Base-by-base conservation (phyloP, 192 early-diverging fungal species). In the Gamsiella multidivaricata region DNA sequence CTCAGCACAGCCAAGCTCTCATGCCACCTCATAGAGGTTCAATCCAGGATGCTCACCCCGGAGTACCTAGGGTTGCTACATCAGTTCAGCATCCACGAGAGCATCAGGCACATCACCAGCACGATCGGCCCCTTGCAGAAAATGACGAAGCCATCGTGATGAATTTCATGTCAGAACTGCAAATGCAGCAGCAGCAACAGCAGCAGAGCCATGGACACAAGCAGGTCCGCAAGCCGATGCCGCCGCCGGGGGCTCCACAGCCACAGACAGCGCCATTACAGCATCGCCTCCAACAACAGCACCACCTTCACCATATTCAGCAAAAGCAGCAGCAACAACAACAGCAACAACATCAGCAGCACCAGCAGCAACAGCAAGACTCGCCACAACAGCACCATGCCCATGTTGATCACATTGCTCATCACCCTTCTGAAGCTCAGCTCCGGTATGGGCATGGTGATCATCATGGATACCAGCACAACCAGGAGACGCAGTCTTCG, bases 121-220 rank as follows among this genome's bases (percentile, higher is more conserved):
- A 50, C 29, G 62, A 75, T 3, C 62, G 43, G 32, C 52, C 60
- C 2, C 53, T 45, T 4, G 22, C 59, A 14, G 65, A 69, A 10
- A 78, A 78, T 28, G 74, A 78, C 54, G 74, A 69, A 22, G 66
- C 51, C 7, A 6, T 52, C 1, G 65, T 78, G 1, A 64, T 78
- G 60, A 78, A 69, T 28, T 78, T 78, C 32, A 69, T 78, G 74
- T 76, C 65, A 5, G 65, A 68, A 15, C 49, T 68, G 23, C 74
- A 78, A 45, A 59, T 62, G 51, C 46, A 49, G 34, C 68, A 61
- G 36, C 66, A 67, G 11, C 63, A 54, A 11, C 65, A 58, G 12
- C 66, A 58, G 31, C 56, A 53, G 28, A 32, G 20, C 39, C 54
- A 47, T 33, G 54, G 1, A 26, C 65, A 18, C 15, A 67, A 67